phyloP scores from a whole-genome alignment of 169 alveolate genomes.

The Perkinsus olseni region DNA sequence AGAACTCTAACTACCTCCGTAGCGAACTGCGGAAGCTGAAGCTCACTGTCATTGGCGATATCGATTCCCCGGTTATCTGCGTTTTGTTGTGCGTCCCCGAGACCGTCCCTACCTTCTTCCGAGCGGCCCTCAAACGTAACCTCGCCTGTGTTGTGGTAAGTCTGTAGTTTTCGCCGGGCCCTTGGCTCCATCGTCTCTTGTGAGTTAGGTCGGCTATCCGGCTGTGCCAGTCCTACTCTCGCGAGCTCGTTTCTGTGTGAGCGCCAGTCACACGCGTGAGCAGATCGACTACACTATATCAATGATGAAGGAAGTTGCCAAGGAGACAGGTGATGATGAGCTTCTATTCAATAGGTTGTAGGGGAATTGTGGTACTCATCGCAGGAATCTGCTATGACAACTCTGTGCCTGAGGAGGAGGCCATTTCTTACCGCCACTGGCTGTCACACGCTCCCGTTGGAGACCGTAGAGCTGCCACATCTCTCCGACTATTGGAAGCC shows the following conservation, averaged over 20 bases:
- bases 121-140: neutral
- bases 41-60: neutral
- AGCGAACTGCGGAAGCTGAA: neutral
- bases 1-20: constrained; percentile 9
- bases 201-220: neutral
- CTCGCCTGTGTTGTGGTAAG: neutral
- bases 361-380: neutral
- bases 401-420: neutral
- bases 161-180: neutral
- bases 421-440: neutral
- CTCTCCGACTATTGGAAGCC: neutral
- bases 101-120: neutral
- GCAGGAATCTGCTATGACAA: neutral
- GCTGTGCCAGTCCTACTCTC: neutral
- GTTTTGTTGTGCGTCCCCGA: neutral
- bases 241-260: constrained; percentile 1
- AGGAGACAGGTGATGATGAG: neutral
- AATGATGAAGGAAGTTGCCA: neutral
- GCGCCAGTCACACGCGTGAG: constrained; percentile 9
- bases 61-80: constrained; percentile 7
- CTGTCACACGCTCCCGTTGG: neutral
- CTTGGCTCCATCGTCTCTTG: neutral
- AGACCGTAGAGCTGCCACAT: neutral
- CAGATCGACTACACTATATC: neutral
- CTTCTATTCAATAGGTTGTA: neutral